Conservation (phyloP, 2,329 filamentous ascomycete species). For the Rhinocladiella mackenziei region DNA sequence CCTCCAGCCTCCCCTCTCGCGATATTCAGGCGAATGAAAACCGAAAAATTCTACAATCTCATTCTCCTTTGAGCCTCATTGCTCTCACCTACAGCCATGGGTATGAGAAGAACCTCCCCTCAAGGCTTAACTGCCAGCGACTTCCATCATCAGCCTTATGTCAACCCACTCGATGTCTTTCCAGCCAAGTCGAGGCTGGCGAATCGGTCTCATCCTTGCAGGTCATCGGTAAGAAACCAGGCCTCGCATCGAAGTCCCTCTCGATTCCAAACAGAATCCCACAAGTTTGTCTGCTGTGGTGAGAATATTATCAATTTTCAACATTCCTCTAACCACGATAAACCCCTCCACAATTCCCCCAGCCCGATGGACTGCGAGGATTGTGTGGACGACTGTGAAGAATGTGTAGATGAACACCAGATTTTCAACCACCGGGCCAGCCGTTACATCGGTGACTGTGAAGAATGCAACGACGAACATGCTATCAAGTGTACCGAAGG, state of each 20-base stretch:
- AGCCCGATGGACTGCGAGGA: slow-evolving; percentile 26
- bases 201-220: slow-evolving; percentile 13
- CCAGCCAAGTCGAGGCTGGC: slow-evolving; percentile 17
- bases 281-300: slow-evolving; percentile 19
- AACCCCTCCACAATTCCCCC: slow-evolving; percentile 20
- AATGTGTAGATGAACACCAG: slow-evolving; percentile 25
- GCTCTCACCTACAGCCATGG: not conserved
- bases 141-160: slow-evolving; percentile 26
- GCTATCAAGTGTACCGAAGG: slow-evolving; percentile 12
- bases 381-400: slow-evolving; percentile 26
- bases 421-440: slow-evolving; percentile 13
- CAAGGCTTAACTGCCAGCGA: slow-evolving; percentile 23
- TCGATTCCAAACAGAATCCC: slow-evolving; percentile 8
- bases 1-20: not conserved
- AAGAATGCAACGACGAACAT: slow-evolving; percentile 26
- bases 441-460: slow-evolving; percentile 22
- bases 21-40: not conserved
- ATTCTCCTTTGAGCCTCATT: not conserved
- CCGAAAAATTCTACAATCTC: not conserved
- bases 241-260: slow-evolving; percentile 14
- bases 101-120: slow-evolving; percentile 21
- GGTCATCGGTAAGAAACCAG: slow-evolving; percentile 14
- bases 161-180: slow-evolving; percentile 26
- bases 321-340: slow-evolving; percentile 4
- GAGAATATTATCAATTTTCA: slow-evolving; percentile 10